Conservation (phyloP, 768 basidiomycete species). For the Tylopilus sp. region DNA sequence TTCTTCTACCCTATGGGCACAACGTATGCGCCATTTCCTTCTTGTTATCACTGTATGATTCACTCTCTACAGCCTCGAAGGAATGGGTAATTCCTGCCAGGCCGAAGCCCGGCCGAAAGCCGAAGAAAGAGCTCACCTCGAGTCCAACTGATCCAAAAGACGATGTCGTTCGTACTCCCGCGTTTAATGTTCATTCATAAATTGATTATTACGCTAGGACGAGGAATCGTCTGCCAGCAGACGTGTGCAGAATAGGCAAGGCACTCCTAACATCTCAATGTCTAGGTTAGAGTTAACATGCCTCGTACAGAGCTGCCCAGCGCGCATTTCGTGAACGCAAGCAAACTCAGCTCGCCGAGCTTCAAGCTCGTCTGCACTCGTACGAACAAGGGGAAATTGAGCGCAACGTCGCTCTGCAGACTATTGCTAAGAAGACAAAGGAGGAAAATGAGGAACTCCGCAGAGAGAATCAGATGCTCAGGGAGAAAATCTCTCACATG, state of each 20-base stretch:
- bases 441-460: conserved; percentile 80
- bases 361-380: conserved; percentile 79
- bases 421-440: conserved; percentile 77
- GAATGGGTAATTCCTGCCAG: conserved; percentile 88
- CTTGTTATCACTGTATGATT: not conserved
- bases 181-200: conserved; percentile 1
- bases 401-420: conserved; percentile 80
- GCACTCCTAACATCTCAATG: not conserved
- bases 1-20: conserved; percentile 71
- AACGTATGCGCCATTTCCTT: conserved; percentile 43
- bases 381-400: conserved; percentile 93
- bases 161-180: conserved; percentile 44
- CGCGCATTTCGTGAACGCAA: conserved; percentile 88
- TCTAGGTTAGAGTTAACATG: conserved; percentile 6
- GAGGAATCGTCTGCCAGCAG: conserved; percentile 55
- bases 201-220: conserved; percentile 24
- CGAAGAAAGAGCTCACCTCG: conserved; percentile 59
- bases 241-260: conserved; percentile 74
- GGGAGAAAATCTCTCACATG: conserved; percentile 43
- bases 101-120: conserved; percentile 84
- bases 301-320: conserved; percentile 67
- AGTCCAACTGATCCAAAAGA: conserved; percentile 34
- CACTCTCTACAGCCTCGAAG: conserved; percentile 61
- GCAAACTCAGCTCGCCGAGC: conserved; percentile 82
- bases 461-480: conserved; percentile 61